Evolutionary conservation across 1,139 yeast species (phyloP), one percentile per base, ranked within the genome.

Genomic region (Magnusiomyces sp.): DNA sequence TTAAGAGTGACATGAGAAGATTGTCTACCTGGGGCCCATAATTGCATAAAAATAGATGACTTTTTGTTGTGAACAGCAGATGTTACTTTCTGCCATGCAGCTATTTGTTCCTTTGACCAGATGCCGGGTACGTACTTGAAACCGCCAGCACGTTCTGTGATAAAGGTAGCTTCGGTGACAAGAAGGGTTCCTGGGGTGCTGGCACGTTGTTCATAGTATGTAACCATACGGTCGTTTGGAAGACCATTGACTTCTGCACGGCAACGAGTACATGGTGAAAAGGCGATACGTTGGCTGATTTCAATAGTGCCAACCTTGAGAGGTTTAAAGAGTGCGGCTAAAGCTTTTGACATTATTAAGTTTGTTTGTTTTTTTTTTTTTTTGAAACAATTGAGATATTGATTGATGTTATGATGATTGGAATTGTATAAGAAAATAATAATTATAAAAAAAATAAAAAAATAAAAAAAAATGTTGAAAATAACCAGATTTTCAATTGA

Each of bases 1-100:
- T 62, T 58, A 49, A 76, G 62, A 29, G 66, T 58, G 5, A 58
- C 65, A 9, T 81, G 73, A 53, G 61, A 68, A 5, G 77, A 79
- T 40, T 69, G 71, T 61, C 85, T 71, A 47, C 88, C 89, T 49
- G 80, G 62, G 43, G 69, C 72, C 83, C 84, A 81, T 43, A 83
- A 60, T 65, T 84, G 92, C 42, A 73, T 59, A 52, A 76, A 71
- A 14, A 77, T 63, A 53, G 63, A 72, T 0, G 84, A 74, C 33
- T 75, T 71, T 56, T 81, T 74, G 43, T 66, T 71, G 58, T 81
- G 87, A 40, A 81, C 74, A 14, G 65, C 71, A 31, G 73, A 72
- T 50, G 69, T 66, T 50, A 80, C 70, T 54, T 70, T 68, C 50
- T 68, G 71, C 84, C 84, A 80, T 19, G 70, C 74, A 13, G 60